phyloP scores from a whole-genome alignment of 306 rosid species.

The Trifolium repens region DNA sequence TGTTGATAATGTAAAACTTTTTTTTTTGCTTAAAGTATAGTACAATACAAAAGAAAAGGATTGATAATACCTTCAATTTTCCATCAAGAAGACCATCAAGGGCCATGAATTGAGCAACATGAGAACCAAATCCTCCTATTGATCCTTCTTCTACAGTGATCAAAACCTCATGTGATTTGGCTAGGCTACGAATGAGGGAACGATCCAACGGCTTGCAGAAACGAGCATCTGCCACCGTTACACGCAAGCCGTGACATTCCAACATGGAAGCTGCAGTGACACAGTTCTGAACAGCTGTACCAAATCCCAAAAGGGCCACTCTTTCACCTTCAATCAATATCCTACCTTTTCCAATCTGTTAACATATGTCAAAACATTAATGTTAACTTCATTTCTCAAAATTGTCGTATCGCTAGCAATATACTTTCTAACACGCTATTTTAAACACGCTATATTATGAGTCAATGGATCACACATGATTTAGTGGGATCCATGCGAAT shows the following conservation, averaged over 20 bases:
- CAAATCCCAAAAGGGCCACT: conserved; percentile 87
- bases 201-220: conserved; percentile 91
- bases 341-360: conserved; percentile 80
- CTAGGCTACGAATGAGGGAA: conserved; percentile 74
- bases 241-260: conserved; percentile 54
- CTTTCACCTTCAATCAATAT: conserved; percentile 84
- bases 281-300: conserved; percentile 80
- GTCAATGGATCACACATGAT: not conserved
- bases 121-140: conserved; percentile 92
- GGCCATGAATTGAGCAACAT: conserved; percentile 90
- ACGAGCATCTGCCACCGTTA: conserved; percentile 59
- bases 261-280: conserved; percentile 62
- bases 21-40: not conserved
- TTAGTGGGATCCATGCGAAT: not conserved
- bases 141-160: conserved; percentile 96
- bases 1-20: not conserved
- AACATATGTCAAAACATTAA: conserved; percentile 32
- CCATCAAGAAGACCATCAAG: conserved; percentile 93
- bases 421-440: not conserved
- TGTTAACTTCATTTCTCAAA: conserved; percentile 19
- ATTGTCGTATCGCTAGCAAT: not conserved
- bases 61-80: conserved; percentile 60
- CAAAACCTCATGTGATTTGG: conserved; percentile 70
- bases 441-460: too few relatives aligned
- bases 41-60: not conserved